phyloP scores from a whole-genome alignment of 148 eudicot species.

The Camellia japonica region DNA sequence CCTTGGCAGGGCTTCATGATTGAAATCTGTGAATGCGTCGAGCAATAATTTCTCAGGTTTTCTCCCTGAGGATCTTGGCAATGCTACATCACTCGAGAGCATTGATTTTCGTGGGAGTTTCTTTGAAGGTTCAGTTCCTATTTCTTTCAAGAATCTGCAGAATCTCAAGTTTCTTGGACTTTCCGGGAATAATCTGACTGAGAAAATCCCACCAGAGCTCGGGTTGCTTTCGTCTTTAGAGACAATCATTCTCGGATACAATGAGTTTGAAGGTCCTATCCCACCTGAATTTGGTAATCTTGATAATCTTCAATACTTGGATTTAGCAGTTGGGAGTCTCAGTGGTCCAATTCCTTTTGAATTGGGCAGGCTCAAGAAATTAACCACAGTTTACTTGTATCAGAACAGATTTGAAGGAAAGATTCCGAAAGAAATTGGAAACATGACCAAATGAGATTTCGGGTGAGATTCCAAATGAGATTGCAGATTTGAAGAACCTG shows the following conservation, averaged over 20 bases:
- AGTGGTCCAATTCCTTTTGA: conserved; percentile 62
- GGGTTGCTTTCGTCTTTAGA: conserved; percentile 58
- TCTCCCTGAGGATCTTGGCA: conserved; percentile 69
- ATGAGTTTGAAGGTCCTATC: conserved; percentile 56
- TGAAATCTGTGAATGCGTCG: conserved; percentile 55
- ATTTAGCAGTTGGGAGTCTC: conserved; percentile 71
- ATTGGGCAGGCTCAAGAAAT: conserved; percentile 45
- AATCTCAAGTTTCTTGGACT: conserved; percentile 68
- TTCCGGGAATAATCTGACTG: conserved; percentile 79
- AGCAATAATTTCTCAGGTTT: conserved; percentile 70
- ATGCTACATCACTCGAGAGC: conserved; percentile 52
- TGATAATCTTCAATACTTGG: conserved; percentile 66
- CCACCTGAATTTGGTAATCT: conserved; percentile 75
- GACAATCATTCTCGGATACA: conserved; percentile 71
- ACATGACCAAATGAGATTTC: conserved; percentile 56
- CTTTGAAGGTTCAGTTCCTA: conserved; percentile 61
- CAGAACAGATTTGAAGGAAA: conserved; percentile 56
- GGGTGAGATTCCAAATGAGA: conserved; percentile 63
- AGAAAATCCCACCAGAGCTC: conserved; percentile 50
- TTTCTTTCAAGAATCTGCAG: conserved; percentile 41
- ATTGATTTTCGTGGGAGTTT: conserved; percentile 76
- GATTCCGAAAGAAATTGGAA: conserved; percentile 56
- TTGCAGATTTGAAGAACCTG: conserved; percentile 50
- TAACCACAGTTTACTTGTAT: conserved; percentile 62
- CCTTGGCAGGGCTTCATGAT: conserved; percentile 39